Evolutionary conservation across 2,329 filamentous ascomycete species (phyloP), one percentile per base, ranked within the genome.

Genomic region (Calonectria henricotiae): DNA sequence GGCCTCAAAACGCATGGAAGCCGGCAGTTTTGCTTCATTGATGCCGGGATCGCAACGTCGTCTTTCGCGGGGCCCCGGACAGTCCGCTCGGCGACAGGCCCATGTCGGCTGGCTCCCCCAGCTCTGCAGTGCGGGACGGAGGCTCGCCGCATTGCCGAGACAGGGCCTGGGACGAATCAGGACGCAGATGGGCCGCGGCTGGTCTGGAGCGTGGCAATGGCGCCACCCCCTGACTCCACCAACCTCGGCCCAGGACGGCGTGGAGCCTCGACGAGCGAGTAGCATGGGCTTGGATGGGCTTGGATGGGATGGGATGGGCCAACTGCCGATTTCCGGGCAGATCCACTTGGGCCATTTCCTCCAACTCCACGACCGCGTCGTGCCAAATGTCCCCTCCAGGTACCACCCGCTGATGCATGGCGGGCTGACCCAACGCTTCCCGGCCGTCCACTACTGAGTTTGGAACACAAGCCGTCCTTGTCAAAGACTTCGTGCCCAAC

Each of bases 331-430:
- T 55, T 37, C 51, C 51, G 20, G 32, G 32, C 51, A 8, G 51
- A 30, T 55, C 51, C 51, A 39, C 51, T 55, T 55, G 51, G 46
- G 32, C 12, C 51, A 25, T 15, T 55, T 55, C 23, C 51, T 15
- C 32, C 35, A 55, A 55, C 51, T 55, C 51, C 51, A 55, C 51
- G 51, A 39, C 51, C 51, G 51, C 51, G 51, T 39, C 51, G 35
- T 55, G 51, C 37, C 51, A 55, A 55, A 55, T 55, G 51, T 39
- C 51, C 46, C 46, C 46, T 49, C 46, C 46, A 49, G 43, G 44
- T 23, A 47, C 23, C 44, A 23, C 30, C 35, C 27, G 7, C 27
- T 20, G 49, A 32, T 54, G 49, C 49, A 54, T 46, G 49, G 49
- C 49, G 27, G 43, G 43, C 43, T 23, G 44, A 47, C 44, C 44